A percentile compares a stretch with the other conserved stretches of the same genome.
phyloP scores from a whole-genome alignment of 75 land plant species.

The Cupressus sempervirens region DNA sequence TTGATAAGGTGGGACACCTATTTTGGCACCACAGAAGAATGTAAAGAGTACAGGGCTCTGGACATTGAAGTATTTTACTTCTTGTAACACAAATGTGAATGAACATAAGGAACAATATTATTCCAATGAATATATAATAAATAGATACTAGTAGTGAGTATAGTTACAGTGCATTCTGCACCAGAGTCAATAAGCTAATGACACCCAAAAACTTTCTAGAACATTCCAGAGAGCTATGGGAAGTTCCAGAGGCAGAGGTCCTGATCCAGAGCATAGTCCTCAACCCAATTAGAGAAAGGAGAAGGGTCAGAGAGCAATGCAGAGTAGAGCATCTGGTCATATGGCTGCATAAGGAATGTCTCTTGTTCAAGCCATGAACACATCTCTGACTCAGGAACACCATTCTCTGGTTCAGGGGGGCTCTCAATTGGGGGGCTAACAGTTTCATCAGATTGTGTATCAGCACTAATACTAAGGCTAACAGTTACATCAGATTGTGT shows the following conservation, averaged over 20 bases:
- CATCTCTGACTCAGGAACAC: background rate
- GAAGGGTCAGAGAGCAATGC: background rate
- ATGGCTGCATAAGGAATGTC: background rate
- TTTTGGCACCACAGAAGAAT: background rate
- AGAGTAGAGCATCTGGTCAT: background rate
- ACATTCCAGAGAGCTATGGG: background rate
- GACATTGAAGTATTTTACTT: background rate
- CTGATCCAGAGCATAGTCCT: slow-evolving; percentile 24
- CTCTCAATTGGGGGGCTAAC: background rate
- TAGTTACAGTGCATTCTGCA: background rate
- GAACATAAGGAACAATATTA: background rate
- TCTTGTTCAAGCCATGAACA: background rate
- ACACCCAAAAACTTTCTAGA: too few relatives aligned
- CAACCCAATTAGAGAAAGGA: background rate
- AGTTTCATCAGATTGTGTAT: background rate
- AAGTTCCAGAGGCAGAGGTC: slow-evolving; percentile 45
- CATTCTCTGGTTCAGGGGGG: background rate
- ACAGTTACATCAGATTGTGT: background rate
- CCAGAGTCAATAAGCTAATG: background rate
- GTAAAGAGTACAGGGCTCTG: background rate
- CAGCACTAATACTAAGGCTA: background rate
- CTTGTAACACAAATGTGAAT: background rate
- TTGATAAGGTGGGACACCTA: background rate
- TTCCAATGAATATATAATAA: background rate
- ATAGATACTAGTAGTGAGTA: background rate